Base-by-base conservation (phyloP, 2,329 filamentous ascomycete genomes). In the Tolypocladium album region DNA sequence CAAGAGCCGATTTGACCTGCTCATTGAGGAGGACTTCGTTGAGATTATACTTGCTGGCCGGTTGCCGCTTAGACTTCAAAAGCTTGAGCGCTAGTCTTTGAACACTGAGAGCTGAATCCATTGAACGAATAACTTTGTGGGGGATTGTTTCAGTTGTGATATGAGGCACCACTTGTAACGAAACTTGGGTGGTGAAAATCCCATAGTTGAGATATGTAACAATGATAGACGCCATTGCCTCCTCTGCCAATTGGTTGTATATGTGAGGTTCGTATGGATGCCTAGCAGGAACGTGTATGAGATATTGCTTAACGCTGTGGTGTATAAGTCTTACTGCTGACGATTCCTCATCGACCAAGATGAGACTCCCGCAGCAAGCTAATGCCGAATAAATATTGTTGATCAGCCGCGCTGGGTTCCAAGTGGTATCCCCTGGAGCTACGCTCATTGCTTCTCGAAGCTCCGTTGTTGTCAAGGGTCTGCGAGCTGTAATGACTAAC, bases 391-490 rank as follows among this genome's bases (percentile, higher is more conserved):
- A 60, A 0, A 74, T 62, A 20, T 71, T 60, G 24, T 70, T 71
- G 2, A 65, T n/a, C 0, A 63, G 56, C 3, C 22, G 22, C 59
- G 70, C 69, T 74, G 43, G 43, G n/a, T 24, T 47, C 43, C 43
- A 1, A 39, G 38, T 47, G 0, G 63, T 56, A 15, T 74, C 62
- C 1, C 74, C 72, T 7, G 70, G 68, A 2, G 61, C 60, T 0
- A 79, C 71, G 17, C 74, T 75, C 0, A 76, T 57, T 6, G 74
- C 73, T 66, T 78, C 75, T 22, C 68, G 66, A 55, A 79, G 64
- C 56, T 78, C 71, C 0, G 71, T 65, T 0, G 56, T 62, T 0
- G 68, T 71, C 9, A 78, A 60, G 0, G 72, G 69, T 9, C 70
- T 67, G 0, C 45, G 57, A 13, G 72, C 72, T 0, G 63, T 66